Base-by-base conservation (phyloP, 768 basidiomycete species). In the Pleurotus citrinopileatus region DNA sequence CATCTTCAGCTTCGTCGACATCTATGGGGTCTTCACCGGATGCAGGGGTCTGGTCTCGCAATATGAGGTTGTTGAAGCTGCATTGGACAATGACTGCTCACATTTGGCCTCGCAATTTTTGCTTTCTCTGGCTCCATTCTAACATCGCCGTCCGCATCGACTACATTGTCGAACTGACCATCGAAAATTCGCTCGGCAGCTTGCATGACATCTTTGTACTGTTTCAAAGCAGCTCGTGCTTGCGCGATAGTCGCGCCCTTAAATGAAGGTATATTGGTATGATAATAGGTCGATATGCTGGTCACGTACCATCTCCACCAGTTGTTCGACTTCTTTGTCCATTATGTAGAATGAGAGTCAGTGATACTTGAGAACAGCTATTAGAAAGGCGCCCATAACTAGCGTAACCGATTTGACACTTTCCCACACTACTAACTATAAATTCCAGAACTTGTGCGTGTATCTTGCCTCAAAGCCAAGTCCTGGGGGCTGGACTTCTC, bases 151-250 rank as follows among this genome's bases (percentile, higher is more conserved):
- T 83, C 81, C 17, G 73, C 79, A 54, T 80, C 83, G 60, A 78
- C 69, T n/a, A 91, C 72, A 63, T 87, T 72, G 61, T 91, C 88
- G 62, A 91, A 94, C 59, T 87, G 83, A 10, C 94, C 94, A 57
- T 89, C 86, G 57, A 92, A 89, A 56, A 92, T 83, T 42, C 79
- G 78, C 67, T 93, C 93, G 2, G 94, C 93, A 12, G 94, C 94
- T 64, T 90, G 79, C 89, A 92, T 91, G 29, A 94, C 92, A 76
- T 98, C 94, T 57, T 84, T 89, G 65, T 89, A 81, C 62, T 85
- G 83, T 57, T 77, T 80, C 64, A 97, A 70, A 15, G 94, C 94
- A 26, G 88, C 90, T 60, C 81, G 82, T 36, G 95, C 94, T 72
- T 94, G 90, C 10, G 84, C 81, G 9, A 71, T 66, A 0, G 88